Percentiles rank a stretch among this genome's conserved stretches.
These are phyloP conservation scores for Tricharina praecox DNA, from an alignment of 495 filamentous ascomycete species.

Conservation along the genomic window DNA sequence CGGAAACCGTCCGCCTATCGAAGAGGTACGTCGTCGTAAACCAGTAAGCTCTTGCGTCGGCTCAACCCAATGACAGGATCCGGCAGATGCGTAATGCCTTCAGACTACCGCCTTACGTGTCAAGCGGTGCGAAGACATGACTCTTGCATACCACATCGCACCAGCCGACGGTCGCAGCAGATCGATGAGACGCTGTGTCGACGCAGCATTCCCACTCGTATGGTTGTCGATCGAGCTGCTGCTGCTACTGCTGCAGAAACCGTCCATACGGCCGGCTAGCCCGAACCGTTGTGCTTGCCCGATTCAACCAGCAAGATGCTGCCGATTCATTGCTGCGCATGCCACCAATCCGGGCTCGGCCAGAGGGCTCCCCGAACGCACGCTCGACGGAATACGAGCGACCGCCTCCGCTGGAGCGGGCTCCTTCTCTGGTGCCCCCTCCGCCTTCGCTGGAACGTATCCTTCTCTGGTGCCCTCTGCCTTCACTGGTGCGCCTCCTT, in stretches of 20 bases:
- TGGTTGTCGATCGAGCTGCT: background rate
- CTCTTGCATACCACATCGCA: slow-evolving; percentile 16
- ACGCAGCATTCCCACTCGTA: background rate
- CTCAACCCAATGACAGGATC: background rate
- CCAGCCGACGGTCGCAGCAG: too few relatives aligned
- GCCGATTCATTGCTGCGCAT: background rate
- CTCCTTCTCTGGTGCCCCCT: too few relatives aligned
- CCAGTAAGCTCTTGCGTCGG: background rate
- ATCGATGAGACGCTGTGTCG: slow-evolving; percentile 7
- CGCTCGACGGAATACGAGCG: too few relatives aligned
- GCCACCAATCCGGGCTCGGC: too few relatives aligned
- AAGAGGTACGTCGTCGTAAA: background rate
- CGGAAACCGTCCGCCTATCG: too few relatives aligned
- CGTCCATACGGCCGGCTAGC: too few relatives aligned
- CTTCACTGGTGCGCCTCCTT: too few relatives aligned
- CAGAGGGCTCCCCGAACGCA: too few relatives aligned
- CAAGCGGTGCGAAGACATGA: slow-evolving; percentile 25
- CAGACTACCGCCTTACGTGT: slow-evolving; percentile 17
- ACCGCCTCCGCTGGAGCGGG: too few relatives aligned
- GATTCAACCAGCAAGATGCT: background rate
- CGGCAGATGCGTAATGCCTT: background rate
- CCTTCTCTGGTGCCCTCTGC: too few relatives aligned
- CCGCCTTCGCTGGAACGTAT: too few relatives aligned
- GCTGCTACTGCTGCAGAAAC: too few relatives aligned
- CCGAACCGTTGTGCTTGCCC: background rate